A percentile compares a stretch with the other conserved stretches of the same genome.
These are phyloP conservation scores for Geranium incanum DNA, from an alignment of 441 rosid genomes.

Conservation along the genomic window DNA sequence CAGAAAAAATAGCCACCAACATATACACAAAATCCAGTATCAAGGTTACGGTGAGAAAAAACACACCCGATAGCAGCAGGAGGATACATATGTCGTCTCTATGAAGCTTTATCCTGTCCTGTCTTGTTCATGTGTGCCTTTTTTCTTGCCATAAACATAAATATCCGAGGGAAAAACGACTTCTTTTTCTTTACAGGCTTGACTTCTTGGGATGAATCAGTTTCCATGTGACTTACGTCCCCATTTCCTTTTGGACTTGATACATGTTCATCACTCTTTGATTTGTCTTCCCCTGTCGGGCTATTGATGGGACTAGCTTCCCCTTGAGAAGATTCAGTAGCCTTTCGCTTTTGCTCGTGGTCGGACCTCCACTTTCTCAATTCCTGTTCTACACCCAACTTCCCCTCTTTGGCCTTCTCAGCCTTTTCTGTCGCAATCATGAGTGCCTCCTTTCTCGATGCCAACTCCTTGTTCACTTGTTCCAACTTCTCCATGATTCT, in stretches of 20 bases:
- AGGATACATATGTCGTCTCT: neutral
- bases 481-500: conserved; percentile 53
- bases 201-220: conserved; percentile 31
- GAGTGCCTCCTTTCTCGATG: conserved; percentile 52
- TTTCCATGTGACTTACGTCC: conserved; percentile 31
- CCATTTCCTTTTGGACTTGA: neutral
- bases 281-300: conserved; percentile 18
- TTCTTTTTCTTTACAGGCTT: conserved; percentile 58
- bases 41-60: conserved; percentile 6
- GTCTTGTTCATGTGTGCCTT: conserved; percentile 37
- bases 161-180: conserved; percentile 58
- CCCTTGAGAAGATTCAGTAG: conserved; percentile 40
- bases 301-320: conserved; percentile 16
- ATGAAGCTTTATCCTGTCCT: conserved; percentile 23
- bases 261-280: neutral
- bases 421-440: conserved; percentile 66
- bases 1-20: conserved; percentile 25
- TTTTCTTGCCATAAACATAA: conserved; percentile 59
- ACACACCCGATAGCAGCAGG: conserved; percentile 15
- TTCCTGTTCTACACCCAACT: conserved; percentile 80
- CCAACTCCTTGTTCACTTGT: conserved; percentile 58
- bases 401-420: conserved; percentile 80
- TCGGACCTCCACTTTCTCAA: conserved; percentile 83
- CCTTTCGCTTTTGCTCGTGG: conserved; percentile 64
- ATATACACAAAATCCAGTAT: conserved; percentile 30